Base-by-base conservation (phyloP, 495 filamentous ascomycete species). In the Neurospora intermedia region DNA sequence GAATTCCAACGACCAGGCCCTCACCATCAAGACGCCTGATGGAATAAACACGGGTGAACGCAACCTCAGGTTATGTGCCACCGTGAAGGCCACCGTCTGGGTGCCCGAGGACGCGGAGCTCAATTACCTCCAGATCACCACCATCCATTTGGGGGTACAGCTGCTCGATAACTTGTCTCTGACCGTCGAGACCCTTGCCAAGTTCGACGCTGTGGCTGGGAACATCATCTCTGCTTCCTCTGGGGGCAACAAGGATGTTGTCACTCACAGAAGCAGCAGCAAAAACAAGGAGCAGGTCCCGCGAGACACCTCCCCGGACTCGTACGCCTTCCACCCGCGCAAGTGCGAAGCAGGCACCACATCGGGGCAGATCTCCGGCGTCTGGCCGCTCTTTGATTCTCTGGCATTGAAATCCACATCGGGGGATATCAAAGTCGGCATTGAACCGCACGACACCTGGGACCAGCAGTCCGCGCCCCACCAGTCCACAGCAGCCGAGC, bases 351-450 rank as follows among this genome's bases (percentile, higher is more conserved):
- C 80, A 2, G 69, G 72, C 5, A 83, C 83, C 13, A 82, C 79
- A 4, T 76, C 83, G 0, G 83, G 79, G 0, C 23, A 69, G 9
- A 84, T 86, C 75, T 39, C 43, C 13, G 85, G 85, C 31, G 74
- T 77, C 59, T 86, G 83, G 83, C 83, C 84, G 0, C 72, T 86
- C 0, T 81, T 80, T 73, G 81, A 85, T 72, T 78, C 81, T 45
- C 76, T 86, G 0, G 72, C 73, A 0, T 74, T 86, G 4, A 75
- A 80, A 13, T 80, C 80, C 45, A 80, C 76, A 1, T 82, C 83
- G 0, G 85, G 85, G 35, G 74, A 73, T 70, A 78, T 85, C 71
- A 46, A 71, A 10, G 81, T 81, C 1, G 79, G 73, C 59, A 76
- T 86, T 69, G 78, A 78, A n/a, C 83, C 83, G 18, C 73, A 83